Percentiles rank a stretch among this genome's conserved stretches.
phyloP scores from a whole-genome alignment of 2,329 filamentous ascomycete genomes.

The Fusarium floridanum region DNA sequence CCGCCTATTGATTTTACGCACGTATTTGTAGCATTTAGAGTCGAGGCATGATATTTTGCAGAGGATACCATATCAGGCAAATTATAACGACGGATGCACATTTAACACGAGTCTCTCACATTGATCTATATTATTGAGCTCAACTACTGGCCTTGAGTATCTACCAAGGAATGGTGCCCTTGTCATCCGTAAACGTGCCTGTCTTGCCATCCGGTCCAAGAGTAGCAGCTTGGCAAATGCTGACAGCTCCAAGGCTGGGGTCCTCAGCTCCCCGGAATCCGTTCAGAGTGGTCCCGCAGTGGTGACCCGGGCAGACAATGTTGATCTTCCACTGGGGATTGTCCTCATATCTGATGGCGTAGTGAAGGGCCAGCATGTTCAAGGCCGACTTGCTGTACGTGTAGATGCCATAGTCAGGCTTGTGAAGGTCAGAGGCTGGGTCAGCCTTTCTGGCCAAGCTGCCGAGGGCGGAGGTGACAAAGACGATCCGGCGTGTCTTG shows the following conservation, averaged over 20 bases:
- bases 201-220: slow-evolving; percentile 14
- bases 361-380: slow-evolving; percentile 37
- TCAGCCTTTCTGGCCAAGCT: slow-evolving; percentile 31
- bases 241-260: slow-evolving; percentile 19
- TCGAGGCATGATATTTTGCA: slow-evolving; percentile 32
- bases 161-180: slow-evolving; percentile 19
- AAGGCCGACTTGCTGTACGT: slow-evolving; percentile 35
- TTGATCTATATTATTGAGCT: not conserved
- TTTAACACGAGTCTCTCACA: not conserved
- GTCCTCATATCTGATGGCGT: slow-evolving; percentile 21
- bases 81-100: slow-evolving; percentile 35
- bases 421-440: not conserved
- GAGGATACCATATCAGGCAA: slow-evolving; percentile 39
- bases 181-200: slow-evolving; percentile 19
- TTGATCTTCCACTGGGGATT: slow-evolving; percentile 25
- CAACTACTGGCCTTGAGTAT: too few species aligned
- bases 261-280: slow-evolving; percentile 13
- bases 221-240: slow-evolving; percentile 9
- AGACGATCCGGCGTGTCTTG: slow-evolving; percentile 25
- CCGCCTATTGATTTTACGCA: slow-evolving; percentile 22
- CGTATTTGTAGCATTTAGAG: slow-evolving; percentile 30
- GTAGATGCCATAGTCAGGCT: slow-evolving; percentile 17
- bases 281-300: slow-evolving; percentile 22
- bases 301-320: slow-evolving; percentile 22
- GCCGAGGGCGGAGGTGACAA: slow-evolving; percentile 30